These are phyloP conservation scores for Mucor piriformis DNA, from an alignment of 371 early-diverging fungal genomes.

Conservation along the genomic window DNA sequence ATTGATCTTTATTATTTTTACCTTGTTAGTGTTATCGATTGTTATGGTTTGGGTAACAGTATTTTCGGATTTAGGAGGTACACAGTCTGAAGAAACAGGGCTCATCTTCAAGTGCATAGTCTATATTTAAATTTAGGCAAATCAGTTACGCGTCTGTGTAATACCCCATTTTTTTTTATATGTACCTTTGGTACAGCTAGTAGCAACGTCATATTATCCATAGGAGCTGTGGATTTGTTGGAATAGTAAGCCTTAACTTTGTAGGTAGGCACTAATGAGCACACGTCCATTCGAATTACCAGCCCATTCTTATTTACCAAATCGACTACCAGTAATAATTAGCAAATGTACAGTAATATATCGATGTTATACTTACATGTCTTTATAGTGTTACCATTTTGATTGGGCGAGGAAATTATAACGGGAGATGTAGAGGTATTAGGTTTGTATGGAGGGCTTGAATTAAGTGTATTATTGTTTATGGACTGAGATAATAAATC, in stretches of 20 bases:
- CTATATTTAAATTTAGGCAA: constrained; percentile 19
- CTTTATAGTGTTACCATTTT: neutral
- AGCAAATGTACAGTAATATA: neutral
- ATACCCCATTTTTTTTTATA: neutral
- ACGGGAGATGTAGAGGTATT: neutral
- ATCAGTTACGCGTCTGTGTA: no score
- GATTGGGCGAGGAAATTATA: neutral
- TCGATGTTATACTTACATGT: neutral
- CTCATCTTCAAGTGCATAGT: constrained; percentile 68
- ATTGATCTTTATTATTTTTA: constrained; percentile 5
- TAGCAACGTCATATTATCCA: constrained; percentile 53
- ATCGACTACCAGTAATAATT: constrained; percentile 30
- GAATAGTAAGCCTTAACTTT: constrained; percentile 52
- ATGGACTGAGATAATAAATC: constrained; percentile 16
- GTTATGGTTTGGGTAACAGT: constrained; percentile 58
- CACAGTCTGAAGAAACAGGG: constrained; percentile 55
- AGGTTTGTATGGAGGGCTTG: neutral
- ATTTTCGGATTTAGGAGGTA: constrained; percentile 62
- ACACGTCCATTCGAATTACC: constrained; percentile 42
- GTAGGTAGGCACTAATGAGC: constrained; percentile 20
- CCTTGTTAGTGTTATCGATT: constrained; percentile 58
- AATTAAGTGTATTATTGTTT: neutral
- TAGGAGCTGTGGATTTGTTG: constrained; percentile 52
- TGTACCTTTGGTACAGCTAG: constrained; percentile 58
- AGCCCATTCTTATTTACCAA: constrained; percentile 72